Evolutionary conservation across 768 basidiomycete species (phyloP).

Genomic region (Gelatoporia subvermispora): DNA sequence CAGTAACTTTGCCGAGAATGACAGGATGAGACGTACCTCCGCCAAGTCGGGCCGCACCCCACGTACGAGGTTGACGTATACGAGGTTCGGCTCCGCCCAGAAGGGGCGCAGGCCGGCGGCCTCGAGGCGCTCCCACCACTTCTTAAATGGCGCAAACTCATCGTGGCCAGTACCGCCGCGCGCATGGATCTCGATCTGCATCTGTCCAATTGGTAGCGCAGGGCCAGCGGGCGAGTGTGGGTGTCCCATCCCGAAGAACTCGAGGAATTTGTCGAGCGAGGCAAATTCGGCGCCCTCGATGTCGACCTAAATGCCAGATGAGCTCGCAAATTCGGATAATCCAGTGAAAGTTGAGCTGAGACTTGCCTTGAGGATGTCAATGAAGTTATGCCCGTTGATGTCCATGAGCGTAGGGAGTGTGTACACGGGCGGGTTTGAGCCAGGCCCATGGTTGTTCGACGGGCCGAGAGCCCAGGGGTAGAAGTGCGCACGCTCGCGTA

Average conservation of each 20-base stretch:
- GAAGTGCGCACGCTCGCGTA: slow-evolving; percentile 39
- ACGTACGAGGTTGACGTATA: slow-evolving; percentile 34
- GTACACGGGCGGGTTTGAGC: slow-evolving; percentile 44
- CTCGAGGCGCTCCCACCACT: slow-evolving; percentile 68
- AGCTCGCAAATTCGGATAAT: not conserved
- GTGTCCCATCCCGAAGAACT: slow-evolving; percentile 30
- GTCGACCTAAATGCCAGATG: slow-evolving; percentile 37
- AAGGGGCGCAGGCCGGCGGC: slow-evolving; percentile 63
- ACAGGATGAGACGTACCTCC: slow-evolving; percentile 27
- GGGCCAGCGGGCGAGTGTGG: slow-evolving; percentile 30
- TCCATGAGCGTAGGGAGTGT: slow-evolving; percentile 59
- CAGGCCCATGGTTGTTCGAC: slow-evolving; percentile 38
- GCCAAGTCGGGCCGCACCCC: slow-evolving; percentile 29
- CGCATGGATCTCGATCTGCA: slow-evolving; percentile 62
- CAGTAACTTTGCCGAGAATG: not conserved
- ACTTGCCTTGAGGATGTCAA: slow-evolving; percentile 57
- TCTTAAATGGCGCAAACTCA: slow-evolving; percentile 44
- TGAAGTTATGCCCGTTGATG: slow-evolving; percentile 58
- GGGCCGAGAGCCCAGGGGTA: slow-evolving; percentile 28
- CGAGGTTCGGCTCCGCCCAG: slow-evolving; percentile 55
- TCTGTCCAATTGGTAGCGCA: slow-evolving; percentile 58
- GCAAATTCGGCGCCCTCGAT: slow-evolving; percentile 64
- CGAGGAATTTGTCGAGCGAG: slow-evolving; percentile 42
- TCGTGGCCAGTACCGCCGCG: slow-evolving; percentile 17
- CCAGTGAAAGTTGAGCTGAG: not conserved